phyloP scores from a whole-genome alignment of 768 basidiomycete genomes.

The Gloeopeniophorella convolvens region DNA sequence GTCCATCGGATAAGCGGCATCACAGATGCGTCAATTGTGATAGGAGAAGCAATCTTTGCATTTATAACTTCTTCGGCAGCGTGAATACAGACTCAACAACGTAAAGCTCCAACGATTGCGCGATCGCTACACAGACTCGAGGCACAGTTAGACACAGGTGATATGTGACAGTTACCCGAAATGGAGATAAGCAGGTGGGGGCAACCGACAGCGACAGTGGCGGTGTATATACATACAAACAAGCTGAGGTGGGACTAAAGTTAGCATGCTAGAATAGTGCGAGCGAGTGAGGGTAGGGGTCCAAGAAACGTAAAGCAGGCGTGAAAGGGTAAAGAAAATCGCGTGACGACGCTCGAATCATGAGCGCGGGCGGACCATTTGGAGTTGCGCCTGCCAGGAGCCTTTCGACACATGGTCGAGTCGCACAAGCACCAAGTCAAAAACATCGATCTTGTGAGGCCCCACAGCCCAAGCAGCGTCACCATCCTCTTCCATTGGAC shows the following conservation, averaged over 20 bases:
- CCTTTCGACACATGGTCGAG: constrained; percentile 81
- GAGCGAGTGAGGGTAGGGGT: background rate
- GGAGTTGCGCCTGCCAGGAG: constrained; percentile 75
- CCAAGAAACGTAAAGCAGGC: no score
- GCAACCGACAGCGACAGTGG: background rate
- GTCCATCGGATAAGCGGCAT: no score
- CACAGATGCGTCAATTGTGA: no score
- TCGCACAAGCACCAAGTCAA: constrained; percentile 67
- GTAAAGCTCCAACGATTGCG: background rate
- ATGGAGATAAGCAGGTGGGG: no score
- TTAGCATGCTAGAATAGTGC: background rate
- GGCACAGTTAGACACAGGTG: background rate
- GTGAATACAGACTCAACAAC: background rate
- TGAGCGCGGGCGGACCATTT: constrained; percentile 31
- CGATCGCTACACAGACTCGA: background rate
- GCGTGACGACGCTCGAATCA: background rate
- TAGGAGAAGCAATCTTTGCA: background rate
- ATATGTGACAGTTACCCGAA: no score
- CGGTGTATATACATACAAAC: background rate
- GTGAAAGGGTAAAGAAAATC: background rate
- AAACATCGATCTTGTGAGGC: constrained; percentile 44
- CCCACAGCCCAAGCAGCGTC: constrained; percentile 63
- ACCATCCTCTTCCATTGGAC: constrained; percentile 56
- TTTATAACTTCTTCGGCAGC: background rate
- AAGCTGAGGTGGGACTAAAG: background rate